Base-by-base conservation (phyloP, 495 filamentous ascomycete species). In the Podospora appendiculata region DNA sequence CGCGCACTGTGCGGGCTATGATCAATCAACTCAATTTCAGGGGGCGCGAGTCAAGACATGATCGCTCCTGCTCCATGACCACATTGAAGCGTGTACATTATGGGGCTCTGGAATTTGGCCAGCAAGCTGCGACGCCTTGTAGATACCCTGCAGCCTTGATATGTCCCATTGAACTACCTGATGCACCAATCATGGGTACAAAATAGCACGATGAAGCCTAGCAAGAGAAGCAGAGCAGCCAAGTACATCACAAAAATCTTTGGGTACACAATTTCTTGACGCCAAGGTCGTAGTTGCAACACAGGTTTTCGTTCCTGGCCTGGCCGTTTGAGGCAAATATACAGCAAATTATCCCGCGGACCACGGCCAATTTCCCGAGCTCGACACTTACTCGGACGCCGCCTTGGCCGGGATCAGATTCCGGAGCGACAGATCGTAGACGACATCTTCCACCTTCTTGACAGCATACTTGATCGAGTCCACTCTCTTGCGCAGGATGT, bases 371-470 rank as follows among this genome's bases (percentile, higher is more conserved):
- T 13, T 45, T 17, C 8, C 48, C 9, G n/a, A 36, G 11, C 49
- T 32, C 3, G 17, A 10, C 32, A 39, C 33, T 43, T 56, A 64
- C 50, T 61, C 48, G n/a, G 48, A 58, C 56, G 47, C 25, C 25
- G 25, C 52, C 58, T 52, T 59, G 9, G 51, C 45, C n/a, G 88
- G 84, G 17, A 95, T 76, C 54, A 97, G 67, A 59, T 92, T 91
- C 48, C 92, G 79, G 65, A 97, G 70, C 6, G 86, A 89, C 32
- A 98, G 74, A 64, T 98, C 93, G 61, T 98, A 98, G 14, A 95
- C 90, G 17, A 98, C 90, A 69, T 98, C 93, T 74, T 98, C 93
- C 38, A 95, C 89, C 71, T 95, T 95, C 77, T 97, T 97, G 76
- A 95, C 88, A 54, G 85, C 85, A 55, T 97, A 98, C 76, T 98